Conservation (phyloP, 257 asterid genomes). For the Mentha longifolia region DNA sequence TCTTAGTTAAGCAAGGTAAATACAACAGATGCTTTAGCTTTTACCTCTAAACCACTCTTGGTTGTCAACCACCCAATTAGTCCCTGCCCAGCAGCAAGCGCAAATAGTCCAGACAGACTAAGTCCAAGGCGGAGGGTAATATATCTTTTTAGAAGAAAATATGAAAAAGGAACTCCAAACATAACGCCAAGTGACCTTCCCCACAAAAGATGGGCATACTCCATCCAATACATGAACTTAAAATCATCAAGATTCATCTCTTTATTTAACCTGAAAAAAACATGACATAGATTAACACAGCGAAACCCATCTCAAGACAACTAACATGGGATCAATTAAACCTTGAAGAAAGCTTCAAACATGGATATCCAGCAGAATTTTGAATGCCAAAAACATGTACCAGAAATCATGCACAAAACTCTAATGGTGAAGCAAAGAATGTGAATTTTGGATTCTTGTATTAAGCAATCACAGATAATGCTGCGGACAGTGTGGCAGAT, state of each 20-base stretch:
- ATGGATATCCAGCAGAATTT: neutral
- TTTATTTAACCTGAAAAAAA: slow-evolving; percentile 54
- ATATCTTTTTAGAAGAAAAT: slow-evolving; percentile 78
- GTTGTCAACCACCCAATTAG: slow-evolving; percentile 86
- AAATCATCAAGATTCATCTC: slow-evolving; percentile 78
- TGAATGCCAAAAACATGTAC: neutral
- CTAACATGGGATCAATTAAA: neutral
- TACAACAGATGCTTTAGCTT: slow-evolving; percentile 31
- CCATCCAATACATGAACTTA: slow-evolving; percentile 96
- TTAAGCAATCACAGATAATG: slow-evolving; percentile 15
- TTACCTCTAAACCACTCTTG: slow-evolving; percentile 90
- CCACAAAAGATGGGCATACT: slow-evolving; percentile 94
- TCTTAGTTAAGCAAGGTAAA: slow-evolving; percentile 12
- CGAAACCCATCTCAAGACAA: slow-evolving; percentile 6
- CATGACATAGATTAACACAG: slow-evolving; percentile 9
- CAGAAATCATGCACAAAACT: neutral
- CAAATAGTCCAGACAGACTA: slow-evolving; percentile 75
- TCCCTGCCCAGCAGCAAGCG: slow-evolving; percentile 96
- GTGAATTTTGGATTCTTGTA: neutral
- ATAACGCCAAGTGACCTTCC: slow-evolving; percentile 82
- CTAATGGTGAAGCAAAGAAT: neutral
- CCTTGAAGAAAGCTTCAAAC: neutral
- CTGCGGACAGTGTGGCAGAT: slow-evolving; percentile 8
- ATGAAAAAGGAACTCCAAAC: slow-evolving; percentile 87
- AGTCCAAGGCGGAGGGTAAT: slow-evolving; percentile 70